Percentiles rank a stretch among this genome's conserved stretches.
Conservation (phyloP, 164 flowering plant species). For the Berberis thunbergii region DNA sequence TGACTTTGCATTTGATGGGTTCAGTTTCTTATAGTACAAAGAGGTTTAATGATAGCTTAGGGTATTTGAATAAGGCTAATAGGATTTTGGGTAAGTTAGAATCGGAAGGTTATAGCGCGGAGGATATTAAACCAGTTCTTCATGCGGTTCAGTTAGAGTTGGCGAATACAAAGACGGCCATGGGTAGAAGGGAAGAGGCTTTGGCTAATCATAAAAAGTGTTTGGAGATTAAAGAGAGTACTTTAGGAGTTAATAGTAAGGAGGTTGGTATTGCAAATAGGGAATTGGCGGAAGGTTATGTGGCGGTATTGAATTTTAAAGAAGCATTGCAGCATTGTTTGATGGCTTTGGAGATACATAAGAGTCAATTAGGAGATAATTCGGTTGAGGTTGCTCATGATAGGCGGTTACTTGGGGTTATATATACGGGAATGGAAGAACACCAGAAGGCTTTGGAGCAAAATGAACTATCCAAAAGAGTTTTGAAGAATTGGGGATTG, state of each 20-base stretch:
- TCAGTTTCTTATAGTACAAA: slow-evolving; percentile 52
- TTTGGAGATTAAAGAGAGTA: slow-evolving; percentile 65
- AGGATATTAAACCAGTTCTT: slow-evolving; percentile 50
- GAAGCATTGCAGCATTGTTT: slow-evolving; percentile 66
- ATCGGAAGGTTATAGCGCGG: slow-evolving; percentile 32
- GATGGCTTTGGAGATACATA: slow-evolving; percentile 75
- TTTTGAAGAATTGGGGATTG: slow-evolving; percentile 71
- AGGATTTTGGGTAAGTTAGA: slow-evolving; percentile 45
- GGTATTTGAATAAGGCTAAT: slow-evolving; percentile 66
- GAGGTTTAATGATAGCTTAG: slow-evolving; percentile 66
- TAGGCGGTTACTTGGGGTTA: slow-evolving; percentile 70
- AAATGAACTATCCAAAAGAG: slow-evolving; percentile 57
- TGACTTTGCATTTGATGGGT: slow-evolving; percentile 81
- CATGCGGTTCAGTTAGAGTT: slow-evolving; percentile 66
- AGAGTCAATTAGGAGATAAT: slow-evolving; percentile 42
- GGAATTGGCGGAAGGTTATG: slow-evolving; percentile 73
- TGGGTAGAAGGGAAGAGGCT: slow-evolving; percentile 90
- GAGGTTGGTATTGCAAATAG: slow-evolving; percentile 70
- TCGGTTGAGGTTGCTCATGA: slow-evolving; percentile 90
- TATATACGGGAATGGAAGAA: slow-evolving; percentile 80
- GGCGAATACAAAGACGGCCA: slow-evolving; percentile 67
- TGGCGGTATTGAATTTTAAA: slow-evolving; percentile 65
- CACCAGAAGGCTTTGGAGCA: slow-evolving; percentile 81
- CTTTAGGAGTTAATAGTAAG: slow-evolving; percentile 48
- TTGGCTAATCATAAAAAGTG: slow-evolving; percentile 50